Conservation (phyloP, 73 alveolate genomes). For the Tetrahymena thermophila region DNA sequence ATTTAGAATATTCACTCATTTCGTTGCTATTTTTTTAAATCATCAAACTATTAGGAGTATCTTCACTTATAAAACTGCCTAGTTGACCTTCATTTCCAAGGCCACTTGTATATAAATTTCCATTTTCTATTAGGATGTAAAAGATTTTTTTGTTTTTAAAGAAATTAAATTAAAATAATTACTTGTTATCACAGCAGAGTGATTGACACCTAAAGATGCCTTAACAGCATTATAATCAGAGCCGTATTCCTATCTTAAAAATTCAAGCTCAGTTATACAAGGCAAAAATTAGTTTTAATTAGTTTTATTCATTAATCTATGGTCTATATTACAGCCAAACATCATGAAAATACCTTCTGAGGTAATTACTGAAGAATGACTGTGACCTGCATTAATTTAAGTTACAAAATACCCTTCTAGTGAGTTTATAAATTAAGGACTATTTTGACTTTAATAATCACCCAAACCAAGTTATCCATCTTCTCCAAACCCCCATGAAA, state of each 20-base stretch:
- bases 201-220: constrained; percentile 10
- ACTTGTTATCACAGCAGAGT: constrained; percentile 11
- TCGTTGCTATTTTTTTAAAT: background rate
- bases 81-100: background rate
- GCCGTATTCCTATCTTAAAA: background rate
- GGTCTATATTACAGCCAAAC: constrained; percentile 75
- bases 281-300: constrained; percentile 48
- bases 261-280: constrained; percentile 8
- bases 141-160: background rate
- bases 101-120: background rate
- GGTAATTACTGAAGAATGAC: constrained; percentile 64
- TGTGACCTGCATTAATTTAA: constrained; percentile 57
- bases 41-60: background rate
- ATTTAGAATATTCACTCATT: background rate
- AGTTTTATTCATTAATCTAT: constrained; percentile 47
- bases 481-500: constrained; percentile 93
- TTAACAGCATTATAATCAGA: background rate
- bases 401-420: constrained; percentile 10
- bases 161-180: background rate
- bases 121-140: background rate
- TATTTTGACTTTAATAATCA: constrained; percentile 50
- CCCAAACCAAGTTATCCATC: constrained; percentile 97
- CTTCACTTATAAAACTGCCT: background rate
- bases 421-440: constrained; percentile 29
- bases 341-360: constrained; percentile 35